Conservation (phyloP, 2,329 filamentous ascomycete genomes). For the Cordyceps cicadae region DNA sequence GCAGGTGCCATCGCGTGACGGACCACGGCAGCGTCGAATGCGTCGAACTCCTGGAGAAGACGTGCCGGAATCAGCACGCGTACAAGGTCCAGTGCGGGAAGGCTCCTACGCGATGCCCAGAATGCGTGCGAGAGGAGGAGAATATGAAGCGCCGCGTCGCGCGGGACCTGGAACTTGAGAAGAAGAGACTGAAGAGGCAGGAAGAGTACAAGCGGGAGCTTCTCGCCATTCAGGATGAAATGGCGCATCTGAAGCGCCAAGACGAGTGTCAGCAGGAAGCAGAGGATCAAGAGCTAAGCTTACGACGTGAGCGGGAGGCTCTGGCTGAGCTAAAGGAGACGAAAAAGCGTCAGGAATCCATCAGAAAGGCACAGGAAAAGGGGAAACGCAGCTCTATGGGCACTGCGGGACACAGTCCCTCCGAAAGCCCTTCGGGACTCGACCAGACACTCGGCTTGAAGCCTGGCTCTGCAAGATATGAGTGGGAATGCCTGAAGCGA, state of each 20-base stretch:
- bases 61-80: constrained; percentile 46
- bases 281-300: constrained; percentile 31
- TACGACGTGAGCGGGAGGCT: constrained; percentile 39
- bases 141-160: constrained; percentile 33
- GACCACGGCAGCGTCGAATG: constrained; percentile 47
- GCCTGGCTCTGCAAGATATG: constrained; percentile 29
- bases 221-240: constrained; percentile 43
- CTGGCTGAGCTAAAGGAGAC: constrained; percentile 33
- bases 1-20: constrained; percentile 51
- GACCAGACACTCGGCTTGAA: background rate
- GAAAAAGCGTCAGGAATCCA: constrained; percentile 15
- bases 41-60: constrained; percentile 27
- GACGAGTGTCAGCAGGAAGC: constrained; percentile 37
- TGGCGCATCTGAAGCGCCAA: constrained; percentile 37
- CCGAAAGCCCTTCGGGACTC: background rate
- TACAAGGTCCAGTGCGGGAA: constrained; percentile 37
- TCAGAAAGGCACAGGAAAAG: constrained; percentile 13
- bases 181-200: constrained; percentile 35
- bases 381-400: background rate
- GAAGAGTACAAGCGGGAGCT: constrained; percentile 36
- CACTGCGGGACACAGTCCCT: background rate
- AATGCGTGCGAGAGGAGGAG: constrained; percentile 44
- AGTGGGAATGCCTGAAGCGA: constrained; percentile 56
- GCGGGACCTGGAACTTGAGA: constrained; percentile 44
- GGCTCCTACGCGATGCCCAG: constrained; percentile 32